phyloP scores from a whole-genome alignment of 768 basidiomycete species.

The Hypholoma sublateritium region DNA sequence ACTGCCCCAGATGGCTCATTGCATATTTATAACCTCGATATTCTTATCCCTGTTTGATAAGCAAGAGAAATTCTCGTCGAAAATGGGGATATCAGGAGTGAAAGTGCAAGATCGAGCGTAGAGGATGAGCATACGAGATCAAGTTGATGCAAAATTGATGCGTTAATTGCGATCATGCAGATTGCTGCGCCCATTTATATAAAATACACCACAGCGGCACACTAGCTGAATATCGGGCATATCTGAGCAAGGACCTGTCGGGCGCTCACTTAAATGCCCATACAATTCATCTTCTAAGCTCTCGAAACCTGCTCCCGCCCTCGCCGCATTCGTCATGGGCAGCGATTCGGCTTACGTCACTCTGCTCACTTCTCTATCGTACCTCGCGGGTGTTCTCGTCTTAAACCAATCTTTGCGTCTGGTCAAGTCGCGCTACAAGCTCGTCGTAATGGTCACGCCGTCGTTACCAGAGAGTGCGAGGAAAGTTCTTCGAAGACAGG shows the following conservation, averaged over 20 bases:
- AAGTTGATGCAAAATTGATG: background rate
- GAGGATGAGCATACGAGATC: background rate
- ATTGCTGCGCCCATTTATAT: constrained; percentile 6
- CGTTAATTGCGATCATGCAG: background rate
- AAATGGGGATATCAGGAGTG: constrained; percentile 6
- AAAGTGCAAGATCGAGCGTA: background rate
- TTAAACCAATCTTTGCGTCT: constrained; percentile 53
- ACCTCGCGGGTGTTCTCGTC: constrained; percentile 66
- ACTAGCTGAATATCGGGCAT: background rate
- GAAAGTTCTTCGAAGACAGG: constrained; percentile 48
- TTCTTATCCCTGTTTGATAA: constrained; percentile 1
- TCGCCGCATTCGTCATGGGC: constrained; percentile 15
- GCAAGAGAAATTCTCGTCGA: constrained; percentile 6
- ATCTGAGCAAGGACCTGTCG: background rate
- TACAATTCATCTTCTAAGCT: constrained; percentile 9
- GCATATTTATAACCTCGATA: constrained; percentile 3
- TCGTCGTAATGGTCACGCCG: constrained; percentile 76
- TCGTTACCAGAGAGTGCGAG: constrained; percentile 50
- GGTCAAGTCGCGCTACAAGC: constrained; percentile 63
- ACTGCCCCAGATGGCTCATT: constrained; percentile 3
- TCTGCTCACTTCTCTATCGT: constrained; percentile 72
- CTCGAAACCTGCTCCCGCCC: constrained; percentile 3
- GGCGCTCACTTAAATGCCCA: constrained; percentile 5
- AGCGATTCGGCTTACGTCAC: constrained; percentile 65
- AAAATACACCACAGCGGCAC: background rate